Conservation (phyloP, 1,284 basidiomycete species). For the Ustilago shanxiensis region DNA sequence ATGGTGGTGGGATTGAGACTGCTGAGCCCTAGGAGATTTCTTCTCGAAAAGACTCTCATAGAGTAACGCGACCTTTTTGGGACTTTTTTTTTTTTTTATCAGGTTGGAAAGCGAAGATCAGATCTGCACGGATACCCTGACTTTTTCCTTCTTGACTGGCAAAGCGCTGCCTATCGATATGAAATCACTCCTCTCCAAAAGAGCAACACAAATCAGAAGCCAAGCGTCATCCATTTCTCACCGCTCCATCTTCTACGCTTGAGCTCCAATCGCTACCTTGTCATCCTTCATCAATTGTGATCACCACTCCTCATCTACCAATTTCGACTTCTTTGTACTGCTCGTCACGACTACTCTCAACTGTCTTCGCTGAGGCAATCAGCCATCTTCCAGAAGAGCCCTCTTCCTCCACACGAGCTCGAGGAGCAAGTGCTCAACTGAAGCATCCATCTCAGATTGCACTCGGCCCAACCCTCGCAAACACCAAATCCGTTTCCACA, state of each 20-base stretch:
- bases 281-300: not conserved
- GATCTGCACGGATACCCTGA: slow-evolving; percentile 21
- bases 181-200: slow-evolving; percentile 16
- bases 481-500: not conserved
- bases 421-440: not conserved
- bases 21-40: not conserved
- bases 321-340: not conserved
- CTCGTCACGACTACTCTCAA: not conserved
- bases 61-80: not conserved
- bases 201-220: not conserved
- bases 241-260: not conserved
- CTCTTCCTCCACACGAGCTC: not conserved
- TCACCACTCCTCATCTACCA: not conserved
- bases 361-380: not conserved
- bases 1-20: not conserved
- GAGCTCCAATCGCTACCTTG: not conserved
- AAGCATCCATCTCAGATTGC: not conserved
- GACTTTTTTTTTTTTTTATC: not conserved
- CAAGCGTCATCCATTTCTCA: slow-evolving; percentile 1
- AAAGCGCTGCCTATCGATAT: slow-evolving; percentile 28
- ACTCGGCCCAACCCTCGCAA: not conserved
- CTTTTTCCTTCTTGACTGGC: slow-evolving; percentile 12
- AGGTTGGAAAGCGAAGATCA: not conserved
- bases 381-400: not conserved
- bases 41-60: not conserved